A percentile compares a stretch with the other conserved stretches of the same genome.
phyloP scores from a whole-genome alignment of 805 yeast species.

The Wickerhamiella brachini region DNA sequence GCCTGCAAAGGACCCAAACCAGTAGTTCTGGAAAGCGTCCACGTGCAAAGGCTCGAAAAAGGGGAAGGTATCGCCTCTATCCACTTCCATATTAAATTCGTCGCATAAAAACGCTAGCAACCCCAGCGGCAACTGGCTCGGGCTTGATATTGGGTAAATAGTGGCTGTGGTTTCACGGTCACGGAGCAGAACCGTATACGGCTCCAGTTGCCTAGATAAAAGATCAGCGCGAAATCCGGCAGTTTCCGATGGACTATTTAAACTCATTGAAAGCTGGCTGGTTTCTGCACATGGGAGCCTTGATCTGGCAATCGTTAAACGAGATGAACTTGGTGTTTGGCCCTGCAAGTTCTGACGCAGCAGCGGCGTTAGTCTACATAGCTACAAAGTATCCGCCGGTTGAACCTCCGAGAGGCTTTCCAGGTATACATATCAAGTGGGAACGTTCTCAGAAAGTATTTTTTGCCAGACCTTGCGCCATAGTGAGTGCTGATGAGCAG shows the following conservation, averaged over 20 bases:
- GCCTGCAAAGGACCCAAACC: conserved; percentile 86
- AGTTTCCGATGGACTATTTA: not conserved
- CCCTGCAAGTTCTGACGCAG: too few species aligned
- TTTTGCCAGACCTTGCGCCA: too few species aligned
- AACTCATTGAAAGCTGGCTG: not conserved
- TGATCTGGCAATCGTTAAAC: not conserved
- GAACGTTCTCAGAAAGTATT: too few species aligned
- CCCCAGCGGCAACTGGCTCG: conserved; percentile 60
- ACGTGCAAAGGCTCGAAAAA: conserved; percentile 66
- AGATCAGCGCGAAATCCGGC: not conserved
- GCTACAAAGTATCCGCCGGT: too few species aligned
- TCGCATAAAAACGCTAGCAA: conserved; percentile 71
- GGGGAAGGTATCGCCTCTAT: conserved; percentile 76
- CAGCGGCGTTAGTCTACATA: too few species aligned
- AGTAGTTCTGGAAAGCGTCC: conserved; percentile 65
- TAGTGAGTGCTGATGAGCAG: too few species aligned
- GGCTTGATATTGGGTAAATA: conserved; percentile 65
- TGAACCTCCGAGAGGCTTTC: too few species aligned
- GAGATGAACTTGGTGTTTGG: not conserved
- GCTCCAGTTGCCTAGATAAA: conserved; percentile 25
- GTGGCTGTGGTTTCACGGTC: conserved; percentile 92
- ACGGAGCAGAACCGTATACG: conserved; percentile 64
- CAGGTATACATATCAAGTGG: too few species aligned
- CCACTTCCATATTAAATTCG: conserved; percentile 87
- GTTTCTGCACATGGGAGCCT: not conserved